These are phyloP conservation scores for Pseudocercospora musae DNA, from an alignment of 2,329 filamentous ascomycete genomes.

Conservation along the genomic window DNA sequence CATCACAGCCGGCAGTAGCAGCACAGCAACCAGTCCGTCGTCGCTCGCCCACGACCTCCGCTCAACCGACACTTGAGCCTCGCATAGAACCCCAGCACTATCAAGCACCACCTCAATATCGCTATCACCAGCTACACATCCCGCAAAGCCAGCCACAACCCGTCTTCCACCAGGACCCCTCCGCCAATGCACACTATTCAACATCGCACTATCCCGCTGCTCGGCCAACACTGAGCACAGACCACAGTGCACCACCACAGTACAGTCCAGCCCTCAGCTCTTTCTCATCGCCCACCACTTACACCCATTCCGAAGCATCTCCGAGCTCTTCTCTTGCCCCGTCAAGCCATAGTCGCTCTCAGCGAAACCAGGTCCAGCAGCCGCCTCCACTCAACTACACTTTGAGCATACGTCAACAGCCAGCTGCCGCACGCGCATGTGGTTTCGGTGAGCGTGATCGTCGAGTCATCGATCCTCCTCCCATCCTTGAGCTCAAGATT, in stretches of 20 bases:
- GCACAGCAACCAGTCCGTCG: conserved; percentile 28
- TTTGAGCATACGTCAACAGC: conserved; percentile 71
- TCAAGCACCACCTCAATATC: conserved; percentile 16
- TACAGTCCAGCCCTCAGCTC: conserved; percentile 21
- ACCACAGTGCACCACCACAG: conserved; percentile 8
- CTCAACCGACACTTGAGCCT: conserved; percentile 12
- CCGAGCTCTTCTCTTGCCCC: conserved; percentile 22
- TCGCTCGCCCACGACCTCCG: conserved; percentile 10
- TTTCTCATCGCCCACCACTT: conserved; percentile 23
- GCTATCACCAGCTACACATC: conserved; percentile 17
- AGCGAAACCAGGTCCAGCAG: conserved; percentile 11
- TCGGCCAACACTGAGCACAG: conserved; percentile 7
- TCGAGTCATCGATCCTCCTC: conserved; percentile 77
- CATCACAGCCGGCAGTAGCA: conserved; percentile 6
- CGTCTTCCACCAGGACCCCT: conserved; percentile 10
- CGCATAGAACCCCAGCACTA: conserved; percentile 30
- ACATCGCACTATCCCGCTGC: conserved; percentile 9
- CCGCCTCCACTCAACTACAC: conserved; percentile 39
- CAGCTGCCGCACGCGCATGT: conserved; percentile 72
- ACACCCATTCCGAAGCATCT: conserved; percentile 29
- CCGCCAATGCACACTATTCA: conserved; percentile 10
- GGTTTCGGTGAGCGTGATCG: conserved; percentile 80
- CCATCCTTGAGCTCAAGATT: conserved; percentile 71
- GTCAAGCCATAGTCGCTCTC: conserved; percentile 1
- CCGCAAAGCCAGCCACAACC: conserved; percentile 13